Percentiles rank a stretch among this genome's conserved stretches.
phyloP scores from a whole-genome alignment of 768 basidiomycete genomes.

The Boletus vinaceobasis region DNA sequence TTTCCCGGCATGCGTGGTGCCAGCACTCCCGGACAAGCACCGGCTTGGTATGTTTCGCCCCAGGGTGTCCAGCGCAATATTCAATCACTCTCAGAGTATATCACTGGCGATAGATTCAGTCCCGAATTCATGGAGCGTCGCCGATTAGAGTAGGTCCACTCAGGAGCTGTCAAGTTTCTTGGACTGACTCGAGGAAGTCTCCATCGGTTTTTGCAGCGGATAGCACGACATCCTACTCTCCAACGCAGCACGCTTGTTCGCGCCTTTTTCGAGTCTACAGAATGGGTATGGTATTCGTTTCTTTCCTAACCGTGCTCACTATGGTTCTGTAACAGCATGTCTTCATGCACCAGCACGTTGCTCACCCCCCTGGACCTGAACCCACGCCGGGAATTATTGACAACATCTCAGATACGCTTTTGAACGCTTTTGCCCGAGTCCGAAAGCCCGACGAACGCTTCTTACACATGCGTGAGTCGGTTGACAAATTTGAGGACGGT shows the following conservation, averaged over 20 bases:
- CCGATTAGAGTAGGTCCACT: conserved; percentile 69
- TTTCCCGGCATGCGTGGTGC: conserved; percentile 98
- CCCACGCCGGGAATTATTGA: conserved; percentile 80
- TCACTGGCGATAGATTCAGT: conserved; percentile 96
- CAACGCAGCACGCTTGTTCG: conserved; percentile 88
- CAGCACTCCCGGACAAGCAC: conserved; percentile 95
- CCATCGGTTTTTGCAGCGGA: conserved; percentile 85
- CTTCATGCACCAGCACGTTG: conserved; percentile 93
- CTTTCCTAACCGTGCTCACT: conserved; percentile 1
- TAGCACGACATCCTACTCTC: conserved; percentile 91
- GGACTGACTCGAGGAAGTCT: conserved; percentile 49
- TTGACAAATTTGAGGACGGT: conserved; percentile 98
- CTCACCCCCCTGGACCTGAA: conserved; percentile 87
- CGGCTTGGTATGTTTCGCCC: conserved; percentile 67
- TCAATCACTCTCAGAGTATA: conserved; percentile 64
- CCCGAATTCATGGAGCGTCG: conserved; percentile 96
- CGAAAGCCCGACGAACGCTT: conserved; percentile 98
- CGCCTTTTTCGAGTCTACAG: conserved; percentile 93
- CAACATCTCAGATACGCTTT: conserved; percentile 90
- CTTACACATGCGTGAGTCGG: conserved; percentile 82
- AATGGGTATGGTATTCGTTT: conserved; percentile 73
- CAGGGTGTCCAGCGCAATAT: background rate
- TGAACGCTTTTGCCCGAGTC: conserved; percentile 94
- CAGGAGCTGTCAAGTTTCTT: background rate
- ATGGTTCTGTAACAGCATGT: conserved; percentile 61